These are phyloP conservation scores for Globisporangium abappressorium DNA, from an alignment of 352 stramenopile species.

Conservation along the genomic window DNA sequence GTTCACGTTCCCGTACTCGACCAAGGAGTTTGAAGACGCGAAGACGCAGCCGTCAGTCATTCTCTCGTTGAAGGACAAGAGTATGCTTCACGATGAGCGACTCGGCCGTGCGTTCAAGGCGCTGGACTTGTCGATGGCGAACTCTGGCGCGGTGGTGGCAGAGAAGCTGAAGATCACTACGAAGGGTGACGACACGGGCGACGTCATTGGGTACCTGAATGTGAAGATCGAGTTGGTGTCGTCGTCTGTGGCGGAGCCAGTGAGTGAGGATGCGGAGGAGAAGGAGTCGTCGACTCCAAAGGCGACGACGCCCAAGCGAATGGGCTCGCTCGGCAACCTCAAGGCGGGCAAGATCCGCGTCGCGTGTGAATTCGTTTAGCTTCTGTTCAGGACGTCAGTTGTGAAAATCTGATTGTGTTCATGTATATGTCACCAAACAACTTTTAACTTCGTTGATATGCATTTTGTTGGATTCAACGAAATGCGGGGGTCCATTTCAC, in stretches of 20 bases:
- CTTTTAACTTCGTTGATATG: background rate
- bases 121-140: conserved; percentile 14
- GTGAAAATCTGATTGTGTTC: background rate
- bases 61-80: conserved; percentile 55
- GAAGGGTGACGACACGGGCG: conserved; percentile 22
- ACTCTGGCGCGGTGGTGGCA: background rate
- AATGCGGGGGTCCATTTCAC: background rate
- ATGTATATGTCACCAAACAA: background rate
- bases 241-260: conserved; percentile 7
- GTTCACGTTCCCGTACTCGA: conserved; percentile 68
- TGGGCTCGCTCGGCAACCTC: conserved; percentile 8
- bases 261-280: conserved; percentile 1
- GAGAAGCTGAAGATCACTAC: conserved; percentile 20
- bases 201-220: conserved; percentile 22
- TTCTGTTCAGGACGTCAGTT: background rate
- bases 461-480: background rate
- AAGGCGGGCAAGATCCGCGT: conserved; percentile 27
- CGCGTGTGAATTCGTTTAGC: conserved; percentile 23
- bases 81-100: conserved; percentile 45
- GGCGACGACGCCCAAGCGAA: background rate
- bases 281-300: conserved; percentile 10
- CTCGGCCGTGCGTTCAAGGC: conserved; percentile 28
- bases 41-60: conserved; percentile 19
- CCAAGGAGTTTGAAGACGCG: conserved; percentile 42
- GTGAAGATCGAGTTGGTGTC: conserved; percentile 26